These are phyloP conservation scores for Paracamarosporium sp. DNA, from an alignment of 2,329 filamentous ascomycete genomes.

Conservation along the genomic window DNA sequence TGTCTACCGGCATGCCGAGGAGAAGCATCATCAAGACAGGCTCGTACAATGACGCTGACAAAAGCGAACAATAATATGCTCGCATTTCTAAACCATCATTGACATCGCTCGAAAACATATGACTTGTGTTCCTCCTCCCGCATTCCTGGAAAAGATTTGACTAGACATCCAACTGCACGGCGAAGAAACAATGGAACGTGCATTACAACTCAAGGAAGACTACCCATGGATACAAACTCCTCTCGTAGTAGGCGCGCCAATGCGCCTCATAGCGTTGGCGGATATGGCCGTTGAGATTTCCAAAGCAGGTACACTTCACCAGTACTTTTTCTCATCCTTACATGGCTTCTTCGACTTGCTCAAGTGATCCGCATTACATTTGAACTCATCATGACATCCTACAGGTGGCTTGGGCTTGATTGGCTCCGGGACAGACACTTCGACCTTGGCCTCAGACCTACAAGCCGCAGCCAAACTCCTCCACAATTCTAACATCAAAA, in stretches of 20 bases:
- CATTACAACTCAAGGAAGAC: conserved; percentile 35
- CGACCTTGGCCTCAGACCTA: conserved; percentile 42
- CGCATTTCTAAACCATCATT: too few relatives aligned
- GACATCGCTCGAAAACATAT: too few relatives aligned
- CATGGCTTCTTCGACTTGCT: background rate
- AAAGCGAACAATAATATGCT: too few relatives aligned
- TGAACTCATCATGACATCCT: background rate
- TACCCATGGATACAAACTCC: conserved; percentile 68
- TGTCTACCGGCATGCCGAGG: too few relatives aligned
- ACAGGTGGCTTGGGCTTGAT: conserved; percentile 57
- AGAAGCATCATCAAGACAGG: background rate
- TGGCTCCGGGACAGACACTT: conserved; percentile 51
- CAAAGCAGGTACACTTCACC: conserved; percentile 50
- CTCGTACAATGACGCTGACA: background rate
- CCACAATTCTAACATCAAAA: conserved; percentile 10
- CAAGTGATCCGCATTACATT: background rate
- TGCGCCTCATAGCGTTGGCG: conserved; percentile 67
- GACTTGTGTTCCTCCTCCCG: too few relatives aligned
- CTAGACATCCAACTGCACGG: background rate
- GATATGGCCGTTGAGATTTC: conserved; percentile 67
- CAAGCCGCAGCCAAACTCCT: conserved; percentile 24
- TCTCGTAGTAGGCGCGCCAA: conserved; percentile 69
- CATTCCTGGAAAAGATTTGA: too few relatives aligned
- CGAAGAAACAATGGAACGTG: conserved; percentile 10
- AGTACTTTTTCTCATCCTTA: background rate